These are phyloP conservation scores for Neurospora sp. DNA, from an alignment of 495 filamentous ascomycete genomes.

Conservation along the genomic window DNA sequence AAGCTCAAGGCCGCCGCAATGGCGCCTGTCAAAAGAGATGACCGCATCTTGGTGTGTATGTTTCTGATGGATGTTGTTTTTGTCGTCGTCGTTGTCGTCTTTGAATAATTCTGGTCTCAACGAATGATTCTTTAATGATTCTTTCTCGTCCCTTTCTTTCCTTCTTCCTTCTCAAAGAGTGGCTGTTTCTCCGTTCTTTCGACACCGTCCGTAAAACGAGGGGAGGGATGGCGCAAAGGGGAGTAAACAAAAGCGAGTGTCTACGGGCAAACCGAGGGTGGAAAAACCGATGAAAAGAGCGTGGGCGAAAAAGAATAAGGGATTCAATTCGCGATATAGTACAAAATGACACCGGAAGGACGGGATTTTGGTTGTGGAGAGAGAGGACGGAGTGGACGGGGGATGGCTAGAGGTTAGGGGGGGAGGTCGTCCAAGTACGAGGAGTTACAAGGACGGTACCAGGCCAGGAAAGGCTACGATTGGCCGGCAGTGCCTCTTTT, in stretches of 20 bases:
- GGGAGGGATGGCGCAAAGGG: neutral
- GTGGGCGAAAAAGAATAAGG: neutral
- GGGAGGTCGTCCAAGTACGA: neutral
- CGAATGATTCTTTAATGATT: neutral
- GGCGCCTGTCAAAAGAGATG: slow-evolving; percentile 13
- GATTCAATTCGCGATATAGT: neutral
- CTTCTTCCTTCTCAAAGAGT: slow-evolving; percentile 11
- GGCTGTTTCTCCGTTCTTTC: neutral
- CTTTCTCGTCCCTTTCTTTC: slow-evolving; percentile 1
- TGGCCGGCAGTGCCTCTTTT: neutral
- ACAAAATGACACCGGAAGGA: neutral
- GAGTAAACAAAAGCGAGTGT: neutral
- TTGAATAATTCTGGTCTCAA: neutral
- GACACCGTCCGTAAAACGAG: neutral
- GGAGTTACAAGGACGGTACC: neutral
- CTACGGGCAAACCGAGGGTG: neutral
- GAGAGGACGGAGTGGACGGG: neutral
- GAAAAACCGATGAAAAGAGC: neutral
- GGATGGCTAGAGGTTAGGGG: neutral
- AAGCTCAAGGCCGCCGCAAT: slow-evolving; percentile 15
- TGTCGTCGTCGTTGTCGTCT: neutral
- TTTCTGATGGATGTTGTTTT: neutral
- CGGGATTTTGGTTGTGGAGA: neutral
- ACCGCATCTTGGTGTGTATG: slow-evolving; percentile 10
- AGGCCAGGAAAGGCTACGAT: neutral